phyloP scores from a whole-genome alignment of 371 early-diverging fungal genomes.

The Zancudomyces culisetae region DNA sequence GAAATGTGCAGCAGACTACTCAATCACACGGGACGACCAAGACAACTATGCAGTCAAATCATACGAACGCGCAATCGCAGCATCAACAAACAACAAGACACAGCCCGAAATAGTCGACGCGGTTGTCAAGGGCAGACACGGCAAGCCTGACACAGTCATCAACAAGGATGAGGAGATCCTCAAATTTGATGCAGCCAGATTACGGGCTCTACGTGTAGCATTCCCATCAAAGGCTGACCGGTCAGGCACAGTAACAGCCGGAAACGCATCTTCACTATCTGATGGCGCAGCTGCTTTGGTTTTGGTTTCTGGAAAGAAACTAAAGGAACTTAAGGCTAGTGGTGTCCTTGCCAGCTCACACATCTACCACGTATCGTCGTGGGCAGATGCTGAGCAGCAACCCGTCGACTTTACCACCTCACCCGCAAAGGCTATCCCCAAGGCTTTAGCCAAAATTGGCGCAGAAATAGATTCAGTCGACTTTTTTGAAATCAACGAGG shows the following conservation, averaged over 20 bases:
- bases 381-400: conserved; percentile 54
- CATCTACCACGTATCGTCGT: conserved; percentile 16
- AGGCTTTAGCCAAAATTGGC: conserved; percentile 69
- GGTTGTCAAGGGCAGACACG: conserved; percentile 57
- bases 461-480: conserved; percentile 45
- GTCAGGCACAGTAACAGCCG: conserved; percentile 80
- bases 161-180: conserved; percentile 46
- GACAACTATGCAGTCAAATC: conserved; percentile 76
- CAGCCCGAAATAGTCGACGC: conserved; percentile 77
- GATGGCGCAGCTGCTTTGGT: conserved; percentile 94
- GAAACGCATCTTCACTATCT: conserved; percentile 80
- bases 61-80: conserved; percentile 75
- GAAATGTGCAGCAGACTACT: conserved; percentile 66
- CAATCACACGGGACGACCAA: conserved; percentile 61
- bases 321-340: conserved; percentile 52
- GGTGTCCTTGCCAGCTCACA: conserved; percentile 22
- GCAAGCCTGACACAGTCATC: conserved; percentile 64
- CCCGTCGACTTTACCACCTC: conserved; percentile 85
- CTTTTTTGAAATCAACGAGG: conserved; percentile 93
- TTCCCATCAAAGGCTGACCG: conserved; percentile 66
- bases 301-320: conserved; percentile 55
- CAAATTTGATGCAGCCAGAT: conserved; percentile 41
- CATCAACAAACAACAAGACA: conserved; percentile 48
- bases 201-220: conserved; percentile 71
- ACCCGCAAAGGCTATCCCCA: conserved; percentile 80